These are phyloP conservation scores for Spizellomyces punctatus DNA, from an alignment of 192 early-diverging fungal genomes.

Conservation along the genomic window DNA sequence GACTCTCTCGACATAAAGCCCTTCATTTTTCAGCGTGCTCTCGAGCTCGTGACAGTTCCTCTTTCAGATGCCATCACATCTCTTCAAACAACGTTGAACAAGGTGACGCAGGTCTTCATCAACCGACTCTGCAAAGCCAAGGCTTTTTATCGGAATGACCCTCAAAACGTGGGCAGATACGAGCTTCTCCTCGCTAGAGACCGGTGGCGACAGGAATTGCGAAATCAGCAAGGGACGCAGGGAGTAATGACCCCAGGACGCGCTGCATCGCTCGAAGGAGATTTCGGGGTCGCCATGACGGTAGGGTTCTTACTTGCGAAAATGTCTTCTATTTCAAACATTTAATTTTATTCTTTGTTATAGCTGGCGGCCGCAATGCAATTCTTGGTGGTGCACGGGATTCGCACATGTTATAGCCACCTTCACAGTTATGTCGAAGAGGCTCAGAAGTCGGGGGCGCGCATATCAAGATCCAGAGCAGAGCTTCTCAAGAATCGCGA, in stretches of 20 bases:
- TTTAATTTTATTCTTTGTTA: not conserved
- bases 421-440: slow-evolving; percentile 24
- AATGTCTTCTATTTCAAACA: not conserved
- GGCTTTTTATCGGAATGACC: slow-evolving; percentile 44
- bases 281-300: slow-evolving; percentile 59
- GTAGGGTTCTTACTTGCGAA: not conserved
- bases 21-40: slow-evolving; percentile 67
- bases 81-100: slow-evolving; percentile 45
- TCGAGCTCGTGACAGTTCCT: slow-evolving; percentile 69
- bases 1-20: slow-evolving; percentile 80
- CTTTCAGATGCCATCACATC: slow-evolving; percentile 51
- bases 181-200: slow-evolving; percentile 45
- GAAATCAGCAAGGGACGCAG: not conserved
- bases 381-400: slow-evolving; percentile 42
- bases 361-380: slow-evolving; percentile 30
- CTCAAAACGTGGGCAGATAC: slow-evolving; percentile 38
- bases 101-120: slow-evolving; percentile 41
- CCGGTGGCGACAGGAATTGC: slow-evolving; percentile 23
- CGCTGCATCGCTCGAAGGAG: slow-evolving; percentile 43
- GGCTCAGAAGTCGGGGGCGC: slow-evolving; percentile 2
- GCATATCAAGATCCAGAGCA: slow-evolving; percentile 15
- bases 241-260: slow-evolving; percentile 23
- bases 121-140: slow-evolving; percentile 48
- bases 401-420: slow-evolving; percentile 12
- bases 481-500: slow-evolving; percentile 8